Base-by-base conservation (phyloP, 2,329 filamentous ascomycete genomes). In the Aureobasidium sp. region DNA sequence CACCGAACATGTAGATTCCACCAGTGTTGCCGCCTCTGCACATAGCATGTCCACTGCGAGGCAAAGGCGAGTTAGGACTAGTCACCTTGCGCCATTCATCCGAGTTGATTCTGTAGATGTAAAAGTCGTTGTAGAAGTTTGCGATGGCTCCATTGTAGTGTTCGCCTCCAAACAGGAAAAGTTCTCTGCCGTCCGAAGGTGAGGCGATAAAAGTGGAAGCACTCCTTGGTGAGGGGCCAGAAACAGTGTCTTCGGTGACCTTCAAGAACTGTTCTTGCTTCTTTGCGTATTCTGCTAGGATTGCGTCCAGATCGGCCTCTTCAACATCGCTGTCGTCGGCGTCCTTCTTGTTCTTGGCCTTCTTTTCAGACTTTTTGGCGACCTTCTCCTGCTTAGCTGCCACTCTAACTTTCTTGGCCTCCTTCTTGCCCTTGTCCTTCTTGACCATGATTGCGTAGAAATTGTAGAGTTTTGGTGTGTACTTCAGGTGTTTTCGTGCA, bases 81-180 rank as follows among this genome's bases (percentile, higher is more conserved):
- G 90, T 96, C 58, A 97, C 87, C 67, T 87, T 85, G 65, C 90
- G 88, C 94, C 94, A 99, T 73, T 94, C 88, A 74, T 95, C 90
- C 66, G 86, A 85, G 75, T 89, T 89, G 73, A 91, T 88, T 75
- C 94, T 80, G 70, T 87, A 87, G 39, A 88, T 78, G 67, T 81
- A 85, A 3, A 88, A 75, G 67, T 88, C 85, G 70, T 86, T 88
- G 74, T 80, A 87, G 74, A 88, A 88, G 1, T 78, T 78, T 1
- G 93, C 94, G 61, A 94, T 78, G 2, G 89, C 89, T 5, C 94
- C 94, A 75, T 97, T 96, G 77, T 91, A 97, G 71, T 92, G 95
- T 78, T 99, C 94, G 66, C 94, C 94, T 17, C 93, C 94, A 74
- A 95, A 99, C 5, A 97, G 78, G 67, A 97, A 86, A 62, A 99